These are phyloP conservation scores for Lactifluus subvellereus DNA, from an alignment of 768 basidiomycete species.

Conservation along the genomic window DNA sequence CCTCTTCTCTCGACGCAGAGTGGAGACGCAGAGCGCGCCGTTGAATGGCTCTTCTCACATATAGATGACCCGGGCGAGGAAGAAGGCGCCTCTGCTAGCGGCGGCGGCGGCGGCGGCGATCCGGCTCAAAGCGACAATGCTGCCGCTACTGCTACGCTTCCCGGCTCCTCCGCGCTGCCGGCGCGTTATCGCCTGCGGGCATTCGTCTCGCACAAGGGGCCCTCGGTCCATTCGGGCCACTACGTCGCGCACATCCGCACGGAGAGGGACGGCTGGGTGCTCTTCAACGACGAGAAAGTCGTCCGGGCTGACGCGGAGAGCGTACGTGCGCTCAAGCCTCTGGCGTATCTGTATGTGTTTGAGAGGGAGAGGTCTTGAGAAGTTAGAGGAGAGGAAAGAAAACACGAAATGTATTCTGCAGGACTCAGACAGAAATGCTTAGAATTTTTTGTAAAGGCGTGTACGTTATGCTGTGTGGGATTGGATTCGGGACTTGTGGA, in stretches of 20 bases:
- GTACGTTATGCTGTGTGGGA: no score
- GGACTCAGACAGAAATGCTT: no score
- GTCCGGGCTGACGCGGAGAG: slow-evolving; percentile 83
- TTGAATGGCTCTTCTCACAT: slow-evolving; percentile 96
- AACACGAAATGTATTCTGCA: background rate
- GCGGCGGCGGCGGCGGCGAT: background rate
- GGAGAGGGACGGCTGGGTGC: slow-evolving; percentile 62
- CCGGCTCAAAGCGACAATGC: no score
- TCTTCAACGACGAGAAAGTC: slow-evolving; percentile 97
- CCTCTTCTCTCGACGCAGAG: slow-evolving; percentile 36
- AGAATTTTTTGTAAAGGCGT: background rate
- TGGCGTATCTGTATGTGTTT: slow-evolving; percentile 94
- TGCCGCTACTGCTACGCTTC: background rate
- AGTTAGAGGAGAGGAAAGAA: background rate
- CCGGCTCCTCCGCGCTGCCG: slow-evolving; percentile 53
- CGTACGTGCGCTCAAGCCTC: slow-evolving; percentile 68
- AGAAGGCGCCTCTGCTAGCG: background rate
- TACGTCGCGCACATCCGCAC: slow-evolving; percentile 77
- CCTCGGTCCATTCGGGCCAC: slow-evolving; percentile 90
- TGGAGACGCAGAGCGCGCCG: slow-evolving; percentile 75
- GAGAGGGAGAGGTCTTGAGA: slow-evolving; percentile 40
- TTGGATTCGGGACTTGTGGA: background rate
- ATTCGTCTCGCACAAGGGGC: slow-evolving; percentile 96
- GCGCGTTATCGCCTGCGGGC: slow-evolving; percentile 79
- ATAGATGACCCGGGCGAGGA: slow-evolving; percentile 80